phyloP scores from a whole-genome alignment of 2,329 filamentous ascomycete species.

The Epichloe baconii region DNA sequence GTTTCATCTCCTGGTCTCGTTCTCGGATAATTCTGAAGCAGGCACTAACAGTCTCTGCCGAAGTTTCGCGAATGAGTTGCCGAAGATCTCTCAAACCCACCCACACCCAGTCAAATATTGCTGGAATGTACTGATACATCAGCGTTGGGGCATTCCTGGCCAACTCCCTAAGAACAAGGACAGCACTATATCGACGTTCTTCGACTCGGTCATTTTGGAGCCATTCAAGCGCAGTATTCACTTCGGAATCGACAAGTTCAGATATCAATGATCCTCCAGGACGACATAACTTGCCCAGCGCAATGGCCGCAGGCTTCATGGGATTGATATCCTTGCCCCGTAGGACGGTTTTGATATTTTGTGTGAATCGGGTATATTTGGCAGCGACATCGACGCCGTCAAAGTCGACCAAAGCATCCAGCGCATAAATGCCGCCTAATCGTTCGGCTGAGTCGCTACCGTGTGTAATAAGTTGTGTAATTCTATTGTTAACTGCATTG shows the following conservation, averaged over 20 bases:
- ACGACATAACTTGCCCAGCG: conserved; percentile 78
- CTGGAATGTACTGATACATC: conserved; percentile 89
- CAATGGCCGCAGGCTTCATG: conserved; percentile 80
- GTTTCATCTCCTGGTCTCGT: conserved; percentile 76
- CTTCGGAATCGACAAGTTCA: conserved; percentile 90
- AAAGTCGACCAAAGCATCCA: conserved; percentile 90
- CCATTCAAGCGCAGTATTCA: conserved; percentile 93
- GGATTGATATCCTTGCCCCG: conserved; percentile 83
- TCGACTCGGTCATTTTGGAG: conserved; percentile 90
- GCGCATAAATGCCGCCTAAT: conserved; percentile 79
- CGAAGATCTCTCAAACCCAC: conserved; percentile 81
- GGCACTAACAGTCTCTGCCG: conserved; percentile 83
- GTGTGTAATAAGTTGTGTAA: conserved; percentile 61
- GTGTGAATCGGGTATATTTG: conserved; percentile 89
- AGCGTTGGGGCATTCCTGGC: conserved; percentile 87
- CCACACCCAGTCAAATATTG: conserved; percentile 94
- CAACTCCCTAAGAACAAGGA: conserved; percentile 79
- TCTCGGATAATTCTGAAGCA: conserved; percentile 94
- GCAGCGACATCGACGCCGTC: conserved; percentile 86
- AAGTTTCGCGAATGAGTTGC: conserved; percentile 81
- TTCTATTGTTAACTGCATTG: conserved; percentile 41
- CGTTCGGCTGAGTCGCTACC: conserved; percentile 79
- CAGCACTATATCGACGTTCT: conserved; percentile 83
- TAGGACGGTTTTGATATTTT: conserved; percentile 76
- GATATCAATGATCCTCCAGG: conserved; percentile 90